Percentiles rank a stretch among this genome's conserved stretches.
Evolutionary conservation across 2,329 filamentous ascomycete species (phyloP).

Genomic region (Colletotrichum falcatum): DNA sequence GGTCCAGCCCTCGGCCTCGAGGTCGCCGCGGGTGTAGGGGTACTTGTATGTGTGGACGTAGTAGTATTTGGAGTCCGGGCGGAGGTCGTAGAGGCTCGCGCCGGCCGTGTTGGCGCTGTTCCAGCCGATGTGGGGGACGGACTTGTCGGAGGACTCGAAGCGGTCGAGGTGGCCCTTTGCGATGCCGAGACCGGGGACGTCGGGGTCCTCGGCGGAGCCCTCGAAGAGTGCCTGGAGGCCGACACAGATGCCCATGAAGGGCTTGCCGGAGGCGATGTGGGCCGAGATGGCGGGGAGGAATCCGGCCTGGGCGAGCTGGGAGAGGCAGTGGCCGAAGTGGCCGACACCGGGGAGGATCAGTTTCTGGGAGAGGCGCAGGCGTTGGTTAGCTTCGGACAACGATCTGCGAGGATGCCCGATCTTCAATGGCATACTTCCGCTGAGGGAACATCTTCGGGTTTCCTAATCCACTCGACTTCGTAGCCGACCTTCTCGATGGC

Average conservation of each 20-base stretch:
- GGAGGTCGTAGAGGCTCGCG: constrained; percentile 78
- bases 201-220: constrained; percentile 82
- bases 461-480: constrained; percentile 89
- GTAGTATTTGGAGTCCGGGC: constrained; percentile 92
- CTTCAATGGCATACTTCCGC: constrained; percentile 76
- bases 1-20: constrained; percentile 87
- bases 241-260: constrained; percentile 98
- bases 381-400: constrained; percentile 6
- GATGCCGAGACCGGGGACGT: constrained; percentile 79
- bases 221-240: constrained; percentile 92
- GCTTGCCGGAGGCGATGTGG: constrained; percentile 91
- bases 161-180: constrained; percentile 78
- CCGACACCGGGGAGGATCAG: constrained; percentile 96
- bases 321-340: constrained; percentile 96
- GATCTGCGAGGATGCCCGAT: neutral
- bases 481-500: constrained; percentile 97
- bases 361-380: constrained; percentile 66
- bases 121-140: constrained; percentile 99
- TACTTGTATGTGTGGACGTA: constrained; percentile 97
- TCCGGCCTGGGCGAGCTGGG: constrained; percentile 82
- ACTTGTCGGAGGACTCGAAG: constrained; percentile 83
- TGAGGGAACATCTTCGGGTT: constrained; percentile 83
- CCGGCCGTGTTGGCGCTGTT: constrained; percentile 82
- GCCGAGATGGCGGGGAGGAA: constrained; percentile 85
- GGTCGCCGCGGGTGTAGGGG: constrained; percentile 76